Base-by-base conservation (phyloP, 495 filamentous ascomycete species). In the Penicillium paxilli region DNA sequence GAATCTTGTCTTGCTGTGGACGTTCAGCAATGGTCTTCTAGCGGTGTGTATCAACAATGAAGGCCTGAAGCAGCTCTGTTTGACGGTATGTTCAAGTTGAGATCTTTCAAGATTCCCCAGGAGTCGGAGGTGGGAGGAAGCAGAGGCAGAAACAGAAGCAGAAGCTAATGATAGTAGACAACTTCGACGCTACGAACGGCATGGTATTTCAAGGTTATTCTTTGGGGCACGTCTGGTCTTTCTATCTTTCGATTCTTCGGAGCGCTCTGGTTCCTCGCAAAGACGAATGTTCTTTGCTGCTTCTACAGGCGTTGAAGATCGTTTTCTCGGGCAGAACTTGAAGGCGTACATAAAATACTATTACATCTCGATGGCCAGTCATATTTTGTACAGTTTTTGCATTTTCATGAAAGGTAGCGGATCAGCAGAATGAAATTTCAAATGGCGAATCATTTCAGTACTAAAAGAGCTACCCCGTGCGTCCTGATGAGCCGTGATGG, bases 21-120 rank as follows among this genome's bases (percentile, higher is more conserved):
- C 96, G 52, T 94, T 96, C 65, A 92, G 89, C 32, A 98, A 98
- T 71, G 84, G 84, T 55, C 62, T 92, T 26, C 73, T 98, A 44
- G 85, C 85, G 44, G 80, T 97, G 49, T 79, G 85, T 58, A 93
- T 97, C 64, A 96, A 90, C 19, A 89, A 84, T 51, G 85, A 90
- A 45, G 86, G 75, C 60, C 80, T 96, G 48, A 74, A 87, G 52
- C 73, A 79, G 25, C 87, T 96, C 65, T 90, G 90, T 44, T 83
- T 95, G 62, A 81, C 81, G 41, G 92, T 96, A 85, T 75, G 87
- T 82, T 9, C 2, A 19, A 19, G 4, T n/a, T 17, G 35, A 19
- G 17, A 4, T 2, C 1, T 38, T 2, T 17, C 22, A 11, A 40
- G 11, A 40, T 8, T 9, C 11, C 30, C 30, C 11, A 11, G 10